These are phyloP conservation scores for Calvatia gigantea DNA, from an alignment of 768 basidiomycete genomes.

Conservation along the genomic window DNA sequence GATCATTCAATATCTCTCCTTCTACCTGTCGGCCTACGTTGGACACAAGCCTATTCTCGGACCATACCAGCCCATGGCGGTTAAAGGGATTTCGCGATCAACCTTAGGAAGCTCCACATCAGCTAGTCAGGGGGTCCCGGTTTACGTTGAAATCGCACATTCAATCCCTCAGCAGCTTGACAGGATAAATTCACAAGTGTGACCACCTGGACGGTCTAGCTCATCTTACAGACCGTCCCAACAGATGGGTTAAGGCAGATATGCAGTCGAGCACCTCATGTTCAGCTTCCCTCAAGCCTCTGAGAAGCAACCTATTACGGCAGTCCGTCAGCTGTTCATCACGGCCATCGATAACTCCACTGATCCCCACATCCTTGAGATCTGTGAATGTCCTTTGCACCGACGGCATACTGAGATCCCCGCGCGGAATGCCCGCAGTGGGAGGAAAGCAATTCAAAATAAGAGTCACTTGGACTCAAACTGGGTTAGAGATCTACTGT, in stretches of 20 bases:
- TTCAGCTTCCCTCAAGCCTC: background rate
- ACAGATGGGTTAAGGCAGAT: background rate
- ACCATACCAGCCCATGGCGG: too few species aligned
- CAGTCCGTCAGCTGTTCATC: conserved; percentile 6
- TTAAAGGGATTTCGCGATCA: too few species aligned
- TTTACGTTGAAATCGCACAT: background rate
- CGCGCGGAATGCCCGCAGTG: background rate
- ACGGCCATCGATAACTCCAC: conserved; percentile 3
- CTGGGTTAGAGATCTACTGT: too few species aligned
- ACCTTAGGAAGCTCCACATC: too few species aligned
- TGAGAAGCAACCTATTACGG: background rate
- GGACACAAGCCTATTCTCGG: too few species aligned
- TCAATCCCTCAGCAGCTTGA: background rate
- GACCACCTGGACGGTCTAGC: background rate
- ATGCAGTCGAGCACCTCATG: conserved; percentile 9
- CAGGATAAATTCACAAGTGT: conserved; percentile 1
- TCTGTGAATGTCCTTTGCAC: background rate
- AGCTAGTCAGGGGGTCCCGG: too few species aligned
- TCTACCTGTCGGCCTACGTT: too few species aligned
- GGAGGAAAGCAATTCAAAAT: background rate
- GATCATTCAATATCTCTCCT: too few species aligned
- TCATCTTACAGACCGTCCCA: too few species aligned
- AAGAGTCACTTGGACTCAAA: too few species aligned
- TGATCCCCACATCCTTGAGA: background rate
- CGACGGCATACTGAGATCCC: conserved; percentile 1